These are phyloP conservation scores for Aspergillus fumigatiaffinis DNA, from an alignment of 2,329 filamentous ascomycete genomes.

Conservation along the genomic window DNA sequence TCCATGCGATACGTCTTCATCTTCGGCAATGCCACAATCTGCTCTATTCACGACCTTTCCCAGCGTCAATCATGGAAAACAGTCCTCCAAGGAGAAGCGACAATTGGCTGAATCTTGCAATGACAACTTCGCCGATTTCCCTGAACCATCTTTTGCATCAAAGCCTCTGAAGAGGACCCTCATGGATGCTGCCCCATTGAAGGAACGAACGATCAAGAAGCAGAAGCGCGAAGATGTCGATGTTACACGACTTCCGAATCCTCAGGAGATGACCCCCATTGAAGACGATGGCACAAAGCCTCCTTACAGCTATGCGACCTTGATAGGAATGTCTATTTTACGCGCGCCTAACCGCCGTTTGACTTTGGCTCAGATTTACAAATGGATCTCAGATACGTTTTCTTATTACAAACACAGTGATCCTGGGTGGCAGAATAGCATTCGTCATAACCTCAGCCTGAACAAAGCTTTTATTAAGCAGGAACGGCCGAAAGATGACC, in stretches of 20 bases:
- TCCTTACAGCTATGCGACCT: constrained; percentile 83
- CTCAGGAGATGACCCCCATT: constrained; percentile 74
- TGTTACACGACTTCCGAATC: constrained; percentile 58
- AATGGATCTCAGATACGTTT: constrained; percentile 97
- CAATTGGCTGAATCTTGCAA: constrained; percentile 35
- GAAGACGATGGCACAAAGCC: constrained; percentile 87
- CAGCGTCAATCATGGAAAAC: constrained; percentile 38
- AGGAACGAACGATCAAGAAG: constrained; percentile 68
- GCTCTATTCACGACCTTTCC: constrained; percentile 51
- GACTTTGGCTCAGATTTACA: constrained; percentile 94
- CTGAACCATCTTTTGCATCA: constrained; percentile 43
- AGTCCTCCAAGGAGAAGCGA: constrained; percentile 47
- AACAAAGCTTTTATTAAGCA: constrained; percentile 97
- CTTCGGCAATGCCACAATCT: constrained; percentile 37
- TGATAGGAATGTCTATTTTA: constrained; percentile 96
- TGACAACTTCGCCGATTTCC: constrained; percentile 46
- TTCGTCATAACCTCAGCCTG: constrained; percentile 92
- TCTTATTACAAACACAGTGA: constrained; percentile 81
- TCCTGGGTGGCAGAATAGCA: constrained; percentile 97
- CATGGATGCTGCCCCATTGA: constrained; percentile 69
- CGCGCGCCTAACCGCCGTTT: constrained; percentile 77
- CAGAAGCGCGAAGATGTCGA: constrained; percentile 55
- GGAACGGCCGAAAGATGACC: constrained; percentile 92
- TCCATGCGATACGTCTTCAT: constrained; percentile 13
- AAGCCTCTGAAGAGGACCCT: constrained; percentile 57